Base-by-base conservation (phyloP, 768 basidiomycete genomes). In the Daedalea quercina region DNA sequence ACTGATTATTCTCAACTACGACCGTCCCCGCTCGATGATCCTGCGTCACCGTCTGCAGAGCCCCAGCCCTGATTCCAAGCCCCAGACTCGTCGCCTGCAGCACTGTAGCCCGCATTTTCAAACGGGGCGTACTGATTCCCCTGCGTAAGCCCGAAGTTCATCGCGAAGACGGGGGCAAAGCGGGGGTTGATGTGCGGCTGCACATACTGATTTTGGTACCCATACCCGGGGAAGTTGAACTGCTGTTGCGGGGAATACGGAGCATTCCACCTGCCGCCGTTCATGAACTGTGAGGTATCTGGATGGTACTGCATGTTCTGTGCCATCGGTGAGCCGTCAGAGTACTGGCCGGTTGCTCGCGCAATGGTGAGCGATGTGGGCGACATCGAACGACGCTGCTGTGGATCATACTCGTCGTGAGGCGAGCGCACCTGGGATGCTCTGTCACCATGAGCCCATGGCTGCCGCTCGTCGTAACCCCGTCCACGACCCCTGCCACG, bases 101-200 rank as follows among this genome's bases (percentile, higher is more conserved):
- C 47, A 12, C 28, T 44, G 45, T 60, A 60, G 9, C 56, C 59
- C 48, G 28, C 8, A 23, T 41, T 22, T 13, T 49, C 47, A 25
- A 53, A 57, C 6, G 54, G 37, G 13, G 28, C 44, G 33, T 50
- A 46, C 33, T 57, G 56, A 11, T 37, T 52, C 33, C 47, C 56
- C 25, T 56, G 55, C 26, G 37, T 25, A 22, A 42, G 63, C 52
- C 62, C 67, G 54, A 77, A 55, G 46, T 74, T 70, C 52, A 82
- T 65, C 23, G 81, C 85, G 56, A 88, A 85, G 25, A 70, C 70
- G 28, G 79, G 77, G 13, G 87, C 85, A 66, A 91, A 90, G 11
- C 83, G 77, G 9, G 89, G 89, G 60, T 91, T 90, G 54, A 91
- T 90, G 61, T 91, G 89, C 6, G 89, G 89, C 57, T 89, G 86